These are phyloP conservation scores for Ophioceras dolichostomum DNA, from an alignment of 2,329 filamentous ascomycete species.

Conservation along the genomic window DNA sequence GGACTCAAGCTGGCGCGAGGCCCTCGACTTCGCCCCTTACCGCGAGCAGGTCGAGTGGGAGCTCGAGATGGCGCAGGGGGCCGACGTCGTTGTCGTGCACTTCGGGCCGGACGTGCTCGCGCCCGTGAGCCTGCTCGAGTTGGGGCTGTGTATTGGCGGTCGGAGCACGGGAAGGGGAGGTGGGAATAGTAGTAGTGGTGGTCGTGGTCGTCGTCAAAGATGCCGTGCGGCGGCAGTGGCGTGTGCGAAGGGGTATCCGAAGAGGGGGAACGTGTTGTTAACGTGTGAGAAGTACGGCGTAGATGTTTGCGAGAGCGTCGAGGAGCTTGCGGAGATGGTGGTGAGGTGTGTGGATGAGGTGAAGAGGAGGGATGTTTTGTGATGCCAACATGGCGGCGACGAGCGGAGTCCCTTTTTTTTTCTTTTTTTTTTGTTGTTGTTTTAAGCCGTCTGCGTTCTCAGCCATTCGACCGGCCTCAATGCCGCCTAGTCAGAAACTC, in stretches of 20 bases:
- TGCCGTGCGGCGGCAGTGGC: conserved; percentile 23
- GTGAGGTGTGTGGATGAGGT: background rate
- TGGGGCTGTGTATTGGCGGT: conserved; percentile 48
- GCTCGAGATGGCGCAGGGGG: conserved; percentile 38
- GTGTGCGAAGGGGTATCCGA: conserved; percentile 37
- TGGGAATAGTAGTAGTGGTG: too few relatives aligned
- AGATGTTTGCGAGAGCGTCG: conserved; percentile 26
- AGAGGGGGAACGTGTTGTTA: conserved; percentile 48
- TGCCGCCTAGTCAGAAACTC: too few relatives aligned
- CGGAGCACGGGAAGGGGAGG: too few relatives aligned
- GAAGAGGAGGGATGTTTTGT: background rate
- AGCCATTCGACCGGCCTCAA: too few relatives aligned
- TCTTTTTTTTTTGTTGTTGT: background rate
- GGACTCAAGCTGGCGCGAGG: conserved; percentile 39
- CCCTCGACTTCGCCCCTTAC: conserved; percentile 32
- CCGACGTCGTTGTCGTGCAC: conserved; percentile 43
- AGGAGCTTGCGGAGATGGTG: conserved; percentile 17
- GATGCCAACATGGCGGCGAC: background rate
- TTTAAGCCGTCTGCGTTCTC: too few relatives aligned
- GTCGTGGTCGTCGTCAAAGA: too few relatives aligned
- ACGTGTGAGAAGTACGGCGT: conserved; percentile 37
- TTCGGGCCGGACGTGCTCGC: conserved; percentile 39
- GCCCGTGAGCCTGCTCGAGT: conserved; percentile 46
- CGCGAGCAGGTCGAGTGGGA: conserved; percentile 49
- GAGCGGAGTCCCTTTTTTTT: background rate